Evolutionary conservation across 306 rosid genomes (phyloP).

Genomic region (Prosopis cineraria): DNA sequence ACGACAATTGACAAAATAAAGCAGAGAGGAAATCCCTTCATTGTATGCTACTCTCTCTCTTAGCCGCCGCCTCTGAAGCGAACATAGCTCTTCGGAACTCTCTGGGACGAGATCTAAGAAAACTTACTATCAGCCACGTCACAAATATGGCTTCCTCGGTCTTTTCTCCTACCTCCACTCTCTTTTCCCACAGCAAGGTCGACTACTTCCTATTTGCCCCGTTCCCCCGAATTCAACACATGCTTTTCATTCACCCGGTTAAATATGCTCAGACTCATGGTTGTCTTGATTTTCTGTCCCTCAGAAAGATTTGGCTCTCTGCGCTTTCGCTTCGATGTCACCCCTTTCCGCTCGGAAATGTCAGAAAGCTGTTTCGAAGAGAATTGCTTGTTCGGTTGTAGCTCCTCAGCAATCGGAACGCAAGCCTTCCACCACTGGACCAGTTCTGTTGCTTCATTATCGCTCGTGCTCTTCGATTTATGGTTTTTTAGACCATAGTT

Average conservation of each 20-base stretch:
- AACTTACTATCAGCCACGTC: not conserved
- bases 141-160: constrained; percentile 65
- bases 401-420: constrained; percentile 83
- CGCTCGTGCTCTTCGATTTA: constrained; percentile 17
- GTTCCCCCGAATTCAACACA: not conserved
- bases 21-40: not conserved
- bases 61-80: not conserved
- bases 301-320: constrained; percentile 55
- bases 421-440: constrained; percentile 78
- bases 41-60: not conserved
- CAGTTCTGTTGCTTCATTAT: constrained; percentile 45
- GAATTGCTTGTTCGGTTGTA: constrained; percentile 60
- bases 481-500: not conserved
- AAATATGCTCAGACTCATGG: constrained; percentile 16
- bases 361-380: constrained; percentile 46
- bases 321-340: constrained; percentile 48
- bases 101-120: not conserved
- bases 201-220: not conserved
- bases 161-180: constrained; percentile 47
- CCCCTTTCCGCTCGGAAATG: constrained; percentile 48
- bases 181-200: constrained; percentile 58
- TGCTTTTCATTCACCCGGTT: not conserved
- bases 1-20: not conserved
- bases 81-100: not conserved
- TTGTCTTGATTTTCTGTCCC: not conserved